Conservation (phyloP, 805 yeast species). For the Pichia cephalocereana region DNA sequence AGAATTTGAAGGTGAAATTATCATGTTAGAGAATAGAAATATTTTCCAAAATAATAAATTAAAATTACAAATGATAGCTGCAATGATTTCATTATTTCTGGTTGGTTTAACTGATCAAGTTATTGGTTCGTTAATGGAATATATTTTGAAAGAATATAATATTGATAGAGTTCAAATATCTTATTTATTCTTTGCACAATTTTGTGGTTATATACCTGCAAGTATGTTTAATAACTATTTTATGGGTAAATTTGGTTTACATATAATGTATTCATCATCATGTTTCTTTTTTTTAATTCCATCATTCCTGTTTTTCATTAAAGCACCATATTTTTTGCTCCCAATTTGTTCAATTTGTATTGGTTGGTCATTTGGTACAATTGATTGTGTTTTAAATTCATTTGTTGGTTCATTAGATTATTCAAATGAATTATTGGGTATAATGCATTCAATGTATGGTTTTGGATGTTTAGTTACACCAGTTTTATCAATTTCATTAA, state of each 20-base stretch:
- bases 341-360: slow-evolving; percentile 30
- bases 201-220: slow-evolving; percentile 45
- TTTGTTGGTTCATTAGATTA: slow-evolving; percentile 41
- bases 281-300: slow-evolving; percentile 6
- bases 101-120: slow-evolving; percentile 55
- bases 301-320: slow-evolving; percentile 26
- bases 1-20: slow-evolving; percentile 15
- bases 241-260: slow-evolving; percentile 38
- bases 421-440: slow-evolving; percentile 41
- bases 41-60: slow-evolving; percentile 30
- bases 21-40: slow-evolving; percentile 31
- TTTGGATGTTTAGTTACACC: slow-evolving; percentile 47
- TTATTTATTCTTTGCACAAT: slow-evolving; percentile 41
- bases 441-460: slow-evolving; percentile 45
- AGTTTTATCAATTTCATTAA: slow-evolving; percentile 31
- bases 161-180: slow-evolving; percentile 42
- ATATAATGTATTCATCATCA: slow-evolving; percentile 32
- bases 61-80: slow-evolving; percentile 33
- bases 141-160: slow-evolving; percentile 36
- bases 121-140: slow-evolving; percentile 50
- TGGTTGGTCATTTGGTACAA: slow-evolving; percentile 50
- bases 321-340: slow-evolving; percentile 34
- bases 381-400: slow-evolving; percentile 48
- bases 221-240: slow-evolving; percentile 38
- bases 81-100: slow-evolving; percentile 32